Conservation (phyloP, 176 grass and related monocot genomes). For the Zizania latifolia region DNA sequence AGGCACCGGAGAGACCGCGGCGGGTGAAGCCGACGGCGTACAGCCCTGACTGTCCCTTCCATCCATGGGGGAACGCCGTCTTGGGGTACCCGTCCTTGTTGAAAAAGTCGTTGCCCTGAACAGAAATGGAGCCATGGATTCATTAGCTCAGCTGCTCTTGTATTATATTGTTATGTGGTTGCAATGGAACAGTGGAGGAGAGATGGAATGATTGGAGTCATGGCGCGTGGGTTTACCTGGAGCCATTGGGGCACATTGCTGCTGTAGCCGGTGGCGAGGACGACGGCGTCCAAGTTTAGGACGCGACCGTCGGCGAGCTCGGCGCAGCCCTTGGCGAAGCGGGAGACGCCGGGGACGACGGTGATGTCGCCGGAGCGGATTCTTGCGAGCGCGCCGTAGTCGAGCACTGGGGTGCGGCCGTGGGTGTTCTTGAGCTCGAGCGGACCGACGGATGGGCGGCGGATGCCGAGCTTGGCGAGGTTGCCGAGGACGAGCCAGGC, state of each 20-base stretch:
- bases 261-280: conserved; percentile 81
- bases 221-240: conserved; percentile 36
- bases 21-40: conserved; percentile 90
- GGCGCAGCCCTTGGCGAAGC: conserved; percentile 31
- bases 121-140: background rate
- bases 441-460: conserved; percentile 58
- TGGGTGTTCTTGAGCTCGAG: conserved; percentile 60
- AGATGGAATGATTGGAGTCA: background rate
- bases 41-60: conserved; percentile 62
- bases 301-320: conserved; percentile 58
- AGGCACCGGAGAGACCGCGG: conserved; percentile 64
- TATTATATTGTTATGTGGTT: background rate
- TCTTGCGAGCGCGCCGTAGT: conserved; percentile 46
- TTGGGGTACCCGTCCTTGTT: conserved; percentile 75
- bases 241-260: conserved; percentile 83
- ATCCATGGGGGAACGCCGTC: conserved; percentile 52
- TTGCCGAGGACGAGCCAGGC: conserved; percentile 62
- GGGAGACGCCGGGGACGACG: conserved; percentile 46
- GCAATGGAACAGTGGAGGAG: background rate
- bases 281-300: conserved; percentile 51
- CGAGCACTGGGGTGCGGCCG: conserved; percentile 73
- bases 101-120: conserved; percentile 66
- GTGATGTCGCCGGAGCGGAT: conserved; percentile 56
- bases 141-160: background rate
- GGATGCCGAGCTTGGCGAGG: conserved; percentile 48